Percentiles rank a stretch among this genome's conserved stretches.
Evolutionary conservation across 129 eudicot genomes (phyloP).

Genomic region (Solidago caesia): DNA sequence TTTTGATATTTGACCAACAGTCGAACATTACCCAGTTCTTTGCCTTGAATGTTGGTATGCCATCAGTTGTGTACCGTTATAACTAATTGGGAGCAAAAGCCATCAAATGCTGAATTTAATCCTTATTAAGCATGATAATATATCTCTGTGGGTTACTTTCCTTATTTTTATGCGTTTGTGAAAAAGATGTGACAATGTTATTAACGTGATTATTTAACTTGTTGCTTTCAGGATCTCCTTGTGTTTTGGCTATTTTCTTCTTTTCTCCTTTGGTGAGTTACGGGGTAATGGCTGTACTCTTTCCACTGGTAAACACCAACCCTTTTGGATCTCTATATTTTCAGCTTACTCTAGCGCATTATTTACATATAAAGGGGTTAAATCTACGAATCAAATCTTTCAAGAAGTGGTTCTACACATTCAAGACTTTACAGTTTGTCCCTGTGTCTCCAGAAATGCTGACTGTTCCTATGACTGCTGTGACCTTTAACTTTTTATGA

Average conservation of each 20-base stretch:
- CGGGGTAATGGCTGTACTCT: slow-evolving; percentile 93
- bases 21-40: not conserved
- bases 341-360: not conserved
- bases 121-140: not conserved
- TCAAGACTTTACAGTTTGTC: not conserved
- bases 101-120: not conserved
- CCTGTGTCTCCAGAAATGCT: no score
- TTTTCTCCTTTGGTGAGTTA: slow-evolving; percentile 91
- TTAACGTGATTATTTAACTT: slow-evolving; percentile 13
- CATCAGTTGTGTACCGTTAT: not conserved
- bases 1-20: not conserved
- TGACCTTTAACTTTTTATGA: not conserved
- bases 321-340: not conserved
- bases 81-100: not conserved
- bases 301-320: slow-evolving; percentile 69
- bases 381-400: not conserved
- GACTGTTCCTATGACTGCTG: no score
- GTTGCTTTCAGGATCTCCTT: slow-evolving; percentile 73
- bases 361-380: not conserved
- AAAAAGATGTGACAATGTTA: not conserved
- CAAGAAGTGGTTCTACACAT: not conserved
- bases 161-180: not conserved
- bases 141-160: not conserved
- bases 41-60: not conserved
- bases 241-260: slow-evolving; percentile 77